Conservation (phyloP, 495 filamentous ascomycete species). For the Daldinia caldariorum region DNA sequence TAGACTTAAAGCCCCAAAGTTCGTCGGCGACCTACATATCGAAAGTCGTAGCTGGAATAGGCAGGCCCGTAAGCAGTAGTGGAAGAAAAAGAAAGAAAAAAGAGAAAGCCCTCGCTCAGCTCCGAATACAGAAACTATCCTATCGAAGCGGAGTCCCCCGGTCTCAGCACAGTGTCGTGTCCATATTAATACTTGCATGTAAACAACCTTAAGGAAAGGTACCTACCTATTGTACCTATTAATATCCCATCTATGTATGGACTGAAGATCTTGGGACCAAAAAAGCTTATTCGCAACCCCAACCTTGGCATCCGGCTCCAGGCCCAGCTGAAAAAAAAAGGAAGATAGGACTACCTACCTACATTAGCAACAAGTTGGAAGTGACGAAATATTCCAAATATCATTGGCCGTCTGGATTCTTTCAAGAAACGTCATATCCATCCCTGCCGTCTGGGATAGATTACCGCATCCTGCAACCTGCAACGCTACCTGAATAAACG, state of each 20-base stretch:
- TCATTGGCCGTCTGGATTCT: neutral
- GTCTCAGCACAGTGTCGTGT: neutral
- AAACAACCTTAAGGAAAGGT: too few species aligned
- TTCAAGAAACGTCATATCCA: constrained; percentile 10
- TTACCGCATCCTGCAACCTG: constrained; percentile 21
- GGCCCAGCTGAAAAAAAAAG: too few species aligned
- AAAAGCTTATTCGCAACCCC: constrained; percentile 23
- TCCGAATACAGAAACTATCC: constrained; percentile 16
- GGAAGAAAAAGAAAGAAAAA: neutral
- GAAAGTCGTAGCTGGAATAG: constrained; percentile 21
- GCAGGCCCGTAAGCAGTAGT: constrained; percentile 9
- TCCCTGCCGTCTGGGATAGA: constrained; percentile 30
- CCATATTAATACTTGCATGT: too few species aligned
- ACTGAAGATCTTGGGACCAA: constrained; percentile 1
- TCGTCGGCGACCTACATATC: constrained; percentile 18
- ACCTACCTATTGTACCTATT: too few species aligned
- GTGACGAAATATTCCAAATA: neutral
- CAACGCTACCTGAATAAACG: constrained; percentile 15
- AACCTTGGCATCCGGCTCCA: too few species aligned
- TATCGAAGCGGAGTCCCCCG: constrained; percentile 29
- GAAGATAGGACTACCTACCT: too few species aligned
- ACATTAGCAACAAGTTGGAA: too few species aligned
- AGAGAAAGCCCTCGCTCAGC: constrained; percentile 21
- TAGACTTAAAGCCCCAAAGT: neutral
- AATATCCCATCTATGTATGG: neutral